Conservation (phyloP, 768 basidiomycete genomes). For the Xanthoconium stramineum region DNA sequence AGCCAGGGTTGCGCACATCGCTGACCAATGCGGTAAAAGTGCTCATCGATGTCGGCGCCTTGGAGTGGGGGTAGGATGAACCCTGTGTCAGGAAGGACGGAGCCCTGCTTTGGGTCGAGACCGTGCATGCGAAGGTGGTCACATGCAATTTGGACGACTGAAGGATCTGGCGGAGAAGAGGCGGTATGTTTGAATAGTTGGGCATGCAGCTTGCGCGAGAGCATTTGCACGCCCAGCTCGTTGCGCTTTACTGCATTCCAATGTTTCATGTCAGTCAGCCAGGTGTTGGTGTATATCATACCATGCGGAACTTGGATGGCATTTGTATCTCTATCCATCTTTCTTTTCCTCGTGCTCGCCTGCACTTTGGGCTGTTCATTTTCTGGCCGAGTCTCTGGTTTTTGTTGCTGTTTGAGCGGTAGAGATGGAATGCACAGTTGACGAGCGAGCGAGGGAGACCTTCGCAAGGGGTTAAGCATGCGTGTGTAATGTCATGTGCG, state of each 20-base stretch:
- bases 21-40: conserved; percentile 80
- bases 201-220: conserved; percentile 73
- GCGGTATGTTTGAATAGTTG: conserved; percentile 77
- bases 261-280: neutral
- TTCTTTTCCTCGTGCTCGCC: neutral
- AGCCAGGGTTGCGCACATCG: conserved; percentile 76
- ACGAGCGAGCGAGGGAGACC: conserved; percentile 12
- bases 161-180: conserved; percentile 56
- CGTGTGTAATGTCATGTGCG: neutral
- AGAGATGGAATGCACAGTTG: conserved; percentile 12
- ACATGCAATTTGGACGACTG: conserved; percentile 71
- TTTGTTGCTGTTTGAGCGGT: conserved; percentile 15
- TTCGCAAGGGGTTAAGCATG: conserved; percentile 20
- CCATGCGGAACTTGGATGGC: conserved; percentile 1
- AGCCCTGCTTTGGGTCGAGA: conserved; percentile 75
- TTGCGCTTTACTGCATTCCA: conserved; percentile 61
- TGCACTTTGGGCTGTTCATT: neutral
- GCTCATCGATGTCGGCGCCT: conserved; percentile 78
- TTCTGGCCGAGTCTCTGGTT: neutral
- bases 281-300: neutral
- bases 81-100: conserved; percentile 70
- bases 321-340: neutral
- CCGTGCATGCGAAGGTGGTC: conserved; percentile 81
- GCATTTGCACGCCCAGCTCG: conserved; percentile 88
- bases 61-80: conserved; percentile 85